These are phyloP conservation scores for Wallacemonas collosoma DNA, from an alignment of 208 protist species.

Conservation along the genomic window DNA sequence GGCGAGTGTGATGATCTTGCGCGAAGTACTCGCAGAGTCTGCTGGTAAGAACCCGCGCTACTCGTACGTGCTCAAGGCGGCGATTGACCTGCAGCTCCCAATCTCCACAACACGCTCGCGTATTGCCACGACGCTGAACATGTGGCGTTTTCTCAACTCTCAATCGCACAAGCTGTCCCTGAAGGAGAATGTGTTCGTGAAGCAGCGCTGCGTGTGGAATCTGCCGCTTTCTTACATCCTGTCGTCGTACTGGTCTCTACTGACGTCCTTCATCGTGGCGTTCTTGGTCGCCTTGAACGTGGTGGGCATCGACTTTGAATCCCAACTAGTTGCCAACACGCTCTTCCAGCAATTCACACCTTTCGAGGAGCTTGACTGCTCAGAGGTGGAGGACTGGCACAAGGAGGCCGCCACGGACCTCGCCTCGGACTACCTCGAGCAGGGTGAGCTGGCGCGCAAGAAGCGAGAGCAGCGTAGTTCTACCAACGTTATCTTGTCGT, in stretches of 20 bases:
- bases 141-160: constrained; percentile 87
- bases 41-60: constrained; percentile 86
- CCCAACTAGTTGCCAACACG: constrained; percentile 79
- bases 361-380: constrained; percentile 58
- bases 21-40: constrained; percentile 86
- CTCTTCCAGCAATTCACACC: constrained; percentile 81
- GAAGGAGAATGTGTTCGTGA: constrained; percentile 72
- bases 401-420: constrained; percentile 52
- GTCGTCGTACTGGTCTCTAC: constrained; percentile 88
- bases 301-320: constrained; percentile 84
- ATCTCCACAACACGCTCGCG: constrained; percentile 86
- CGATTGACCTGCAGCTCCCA: constrained; percentile 89
- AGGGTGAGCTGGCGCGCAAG: constrained; percentile 40
- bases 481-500: constrained; percentile 67
- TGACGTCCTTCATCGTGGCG: constrained; percentile 68
- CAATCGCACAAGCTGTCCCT: constrained; percentile 83
- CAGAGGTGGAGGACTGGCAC: constrained; percentile 35
- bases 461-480: constrained; percentile 36
- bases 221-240: constrained; percentile 85
- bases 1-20: constrained; percentile 86
- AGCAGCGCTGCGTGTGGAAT: constrained; percentile 81
- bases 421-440: constrained; percentile 64
- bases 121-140: constrained; percentile 87
- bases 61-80: constrained; percentile 88
- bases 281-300: constrained; percentile 74